A percentile compares a stretch with the other conserved stretches of the same genome.
These are phyloP conservation scores for Rubus parviflorus DNA, from an alignment of 306 rosid genomes.

Conservation along the genomic window DNA sequence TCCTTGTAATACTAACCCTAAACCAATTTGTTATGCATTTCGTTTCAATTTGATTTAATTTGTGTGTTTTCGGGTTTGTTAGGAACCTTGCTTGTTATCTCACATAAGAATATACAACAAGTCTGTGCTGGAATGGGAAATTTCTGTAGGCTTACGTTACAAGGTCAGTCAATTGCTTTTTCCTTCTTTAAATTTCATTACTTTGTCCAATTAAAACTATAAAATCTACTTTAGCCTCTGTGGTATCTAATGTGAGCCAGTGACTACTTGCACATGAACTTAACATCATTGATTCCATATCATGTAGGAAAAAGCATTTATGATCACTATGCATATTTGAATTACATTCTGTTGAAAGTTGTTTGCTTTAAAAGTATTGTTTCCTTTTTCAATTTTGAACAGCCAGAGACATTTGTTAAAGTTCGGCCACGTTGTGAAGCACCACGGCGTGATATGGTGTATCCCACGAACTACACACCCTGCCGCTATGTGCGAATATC, in stretches of 20 bases:
- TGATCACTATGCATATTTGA: neutral
- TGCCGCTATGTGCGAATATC: constrained; percentile 87
- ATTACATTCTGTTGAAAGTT: neutral
- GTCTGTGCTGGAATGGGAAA: constrained; percentile 96
- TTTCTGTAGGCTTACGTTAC: constrained; percentile 88
- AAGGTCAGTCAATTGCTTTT: constrained; percentile 52
- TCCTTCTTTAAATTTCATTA: neutral
- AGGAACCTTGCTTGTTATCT: constrained; percentile 90
- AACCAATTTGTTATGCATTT: neutral
- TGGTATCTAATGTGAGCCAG: too few relatives aligned
- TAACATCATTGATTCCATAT: neutral
- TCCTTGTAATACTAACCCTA: neutral
- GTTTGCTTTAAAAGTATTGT: neutral
- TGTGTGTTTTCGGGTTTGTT: neutral
- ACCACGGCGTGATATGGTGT: constrained; percentile 83
- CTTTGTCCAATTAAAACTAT: neutral
- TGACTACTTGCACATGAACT: neutral
- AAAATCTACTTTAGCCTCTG: neutral
- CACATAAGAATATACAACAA: constrained; percentile 87
- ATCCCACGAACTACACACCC: constrained; percentile 88
- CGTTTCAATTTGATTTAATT: neutral
- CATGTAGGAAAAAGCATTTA: neutral
- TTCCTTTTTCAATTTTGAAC: constrained; percentile 31
- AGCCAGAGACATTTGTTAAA: constrained; percentile 94
- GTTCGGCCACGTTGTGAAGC: constrained; percentile 97